Conservation (phyloP, 176 grass and related monocot genomes). For the Eremochloa ophiuroides region DNA sequence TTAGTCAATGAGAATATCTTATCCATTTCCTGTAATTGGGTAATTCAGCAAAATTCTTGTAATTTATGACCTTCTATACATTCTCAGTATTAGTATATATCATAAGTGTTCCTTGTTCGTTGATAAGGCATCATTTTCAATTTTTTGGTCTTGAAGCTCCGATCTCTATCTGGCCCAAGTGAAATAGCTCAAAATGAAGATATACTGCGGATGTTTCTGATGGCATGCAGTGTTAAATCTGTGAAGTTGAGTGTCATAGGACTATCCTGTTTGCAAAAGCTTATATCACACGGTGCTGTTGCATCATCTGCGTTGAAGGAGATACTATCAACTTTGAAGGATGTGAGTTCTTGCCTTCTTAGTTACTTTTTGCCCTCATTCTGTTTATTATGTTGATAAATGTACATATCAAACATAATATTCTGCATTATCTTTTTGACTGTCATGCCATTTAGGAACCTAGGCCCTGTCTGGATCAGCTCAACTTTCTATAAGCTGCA, state of each 20-base stretch:
- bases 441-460: neutral
- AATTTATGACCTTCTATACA: neutral
- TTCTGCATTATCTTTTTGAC: neutral
- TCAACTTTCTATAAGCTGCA: neutral
- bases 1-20: neutral
- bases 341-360: constrained; percentile 52
- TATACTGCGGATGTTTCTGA: constrained; percentile 90
- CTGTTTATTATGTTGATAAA: constrained; percentile 17
- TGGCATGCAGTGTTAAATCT: constrained; percentile 90
- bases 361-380: constrained; percentile 17
- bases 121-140: constrained; percentile 15
- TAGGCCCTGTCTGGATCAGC: neutral
- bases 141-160: constrained; percentile 55
- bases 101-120: neutral
- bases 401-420: neutral
- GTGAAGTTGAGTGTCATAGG: constrained; percentile 93
- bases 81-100: neutral
- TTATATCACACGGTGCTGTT: constrained; percentile 87
- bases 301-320: constrained; percentile 75
- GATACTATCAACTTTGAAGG: constrained; percentile 90
- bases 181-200: constrained; percentile 93
- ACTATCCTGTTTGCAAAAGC: constrained; percentile 97
- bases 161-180: constrained; percentile 71
- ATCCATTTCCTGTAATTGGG: neutral
- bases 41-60: constrained; percentile 4